Base-by-base conservation (phyloP, 225 moss, liverwort and hornwort genomes). In the Physcomitrellopsis africana region DNA sequence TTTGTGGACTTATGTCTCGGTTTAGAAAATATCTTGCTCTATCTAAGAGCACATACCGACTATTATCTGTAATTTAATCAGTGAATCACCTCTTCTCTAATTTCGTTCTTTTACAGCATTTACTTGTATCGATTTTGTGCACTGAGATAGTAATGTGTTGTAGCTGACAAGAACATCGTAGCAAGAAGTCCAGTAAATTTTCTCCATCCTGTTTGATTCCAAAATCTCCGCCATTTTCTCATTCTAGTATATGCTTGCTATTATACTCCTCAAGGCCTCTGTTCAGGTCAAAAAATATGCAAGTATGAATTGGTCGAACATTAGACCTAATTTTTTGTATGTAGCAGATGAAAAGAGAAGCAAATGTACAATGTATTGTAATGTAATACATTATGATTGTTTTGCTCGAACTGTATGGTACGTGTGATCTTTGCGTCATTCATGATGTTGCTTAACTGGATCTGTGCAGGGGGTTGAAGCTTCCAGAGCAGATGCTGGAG, bases 391-490 rank as follows among this genome's bases (percentile, higher is more conserved):
- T 67, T 20, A 18, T 37, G 20, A 67, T n/a, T 20, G 15, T 73
- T 13, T 27, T 27, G 11, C 51, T 45, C 27, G 9, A 65, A 65
- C 11, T 63, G 27, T 68, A 41, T 12, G 24, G 8, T 22, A 54
- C 1, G 4, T 62, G 49, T 26, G 45, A 26, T n/a, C 8, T 70
- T 54, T 63, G 55, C 63, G 41, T 77, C n/a, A 41, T 51, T 67
- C 32, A 59, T 76, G 58, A 15, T 44, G 22, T 65, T 66, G 16
- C 18, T 63, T 59, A 11, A 47, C 45, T 70, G 54, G 14, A 41
- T 5, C 10, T 44, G 47, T 76, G 69, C 79, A 85, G 85, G 85
- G 75, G 18, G 82, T 53, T 73, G 82, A 72, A 69, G 81, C 65
- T 42, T 72, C 56, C 27, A 77, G 68, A 72, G 66, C 75, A 14